Base-by-base conservation (phyloP, 2,329 filamentous ascomycete species). In the Aspergillus alliaceus region DNA sequence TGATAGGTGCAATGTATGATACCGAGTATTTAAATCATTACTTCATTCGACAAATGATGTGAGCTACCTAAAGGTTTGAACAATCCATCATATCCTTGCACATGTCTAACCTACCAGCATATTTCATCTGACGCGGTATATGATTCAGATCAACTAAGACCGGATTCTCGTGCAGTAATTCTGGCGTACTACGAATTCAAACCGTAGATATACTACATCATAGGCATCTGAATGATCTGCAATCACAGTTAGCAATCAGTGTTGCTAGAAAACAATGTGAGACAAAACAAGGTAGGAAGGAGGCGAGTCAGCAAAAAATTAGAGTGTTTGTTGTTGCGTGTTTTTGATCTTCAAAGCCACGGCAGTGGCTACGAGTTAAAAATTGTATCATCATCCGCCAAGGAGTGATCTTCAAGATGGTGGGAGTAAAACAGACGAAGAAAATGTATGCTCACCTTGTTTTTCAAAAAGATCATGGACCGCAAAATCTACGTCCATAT, bases 221-320 rank as follows among this genome's bases (percentile, higher is more conserved):
- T 9, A n/a, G 9, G 27, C 15, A 20, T 20, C 27, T 20, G 25
- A 11, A 44, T 29, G 27, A 48, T 32, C 44, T 48, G 27, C 2
- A 20, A 48, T 32, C n/a, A 48, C 29, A 48, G 44, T 48, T 48
- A 48, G 44, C 44, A 48, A 29, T 29, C 24, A 11, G 32, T 48
- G 11, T 34, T 47, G 25, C 27, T 32, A 12, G 4, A 32, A 48
- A 3, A n/a, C 32, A 7, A 9, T 29, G 24, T 14, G 37, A 53
- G 44, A 55, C 44, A 47, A 52, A 51, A 1, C 47, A 35, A 24
- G 55, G 50, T 4, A 48, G 22, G 44, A 20, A 18, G 47, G 47
- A 42, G 51, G 49, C 72, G 72, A 71, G 75, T 87, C 85, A 86
- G 83, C 74, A 86, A 87, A 87, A 87, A 87, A 87, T 87, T 87